Base-by-base conservation (phyloP, 768 basidiomycete species). In the Hemileccinum rubropunctum region DNA sequence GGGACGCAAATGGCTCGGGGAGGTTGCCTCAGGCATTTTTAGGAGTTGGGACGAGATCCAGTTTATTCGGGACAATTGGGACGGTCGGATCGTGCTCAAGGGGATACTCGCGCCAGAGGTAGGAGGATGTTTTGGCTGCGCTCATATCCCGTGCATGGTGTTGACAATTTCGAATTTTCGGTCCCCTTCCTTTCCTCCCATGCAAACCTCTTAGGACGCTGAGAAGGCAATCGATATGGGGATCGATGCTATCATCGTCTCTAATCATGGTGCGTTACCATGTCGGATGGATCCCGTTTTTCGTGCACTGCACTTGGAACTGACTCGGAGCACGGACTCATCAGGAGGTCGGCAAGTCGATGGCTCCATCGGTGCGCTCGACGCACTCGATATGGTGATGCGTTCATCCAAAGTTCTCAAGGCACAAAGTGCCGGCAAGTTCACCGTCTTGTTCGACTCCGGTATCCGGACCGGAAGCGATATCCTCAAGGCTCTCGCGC, bases 321-420 rank as follows among this genome's bases (percentile, higher is more conserved):
- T 8, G 23, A 23, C 23, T 23, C n/a, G n/a, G 6, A 23, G 23
- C 23, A 23, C 3, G 3, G 6, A 23, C 4, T 23, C n/a, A 18
- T 9, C 28, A 87, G 86, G 86, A 28, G 86, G 84, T 5, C 77
- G 86, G 18, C 86, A 88, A 61, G 72, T 88, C 6, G 91, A 95
- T 63, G 90, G 91, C 4, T 84, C 84, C 3, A 80, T 91, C 18
- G 79, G 83, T 0, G 82, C 90, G 1, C 70, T 92, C 13, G 81
- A 80, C 54, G 84, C 86, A 4, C 79, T 92, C 13, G 82, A 83
- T 50, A 71, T 69, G 39, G 85, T 92, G 58, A 82, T 78, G 70
- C 73, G 77, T 42, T 90, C 87, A 0, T 66, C 75, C 18, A 79
- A 77, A 48, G 71, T 89, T 50, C 72, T 69, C 43, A 72, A 68